Conservation (phyloP, 2,329 filamentous ascomycete species). For the Dryadomyces quercus-mongolicae region DNA sequence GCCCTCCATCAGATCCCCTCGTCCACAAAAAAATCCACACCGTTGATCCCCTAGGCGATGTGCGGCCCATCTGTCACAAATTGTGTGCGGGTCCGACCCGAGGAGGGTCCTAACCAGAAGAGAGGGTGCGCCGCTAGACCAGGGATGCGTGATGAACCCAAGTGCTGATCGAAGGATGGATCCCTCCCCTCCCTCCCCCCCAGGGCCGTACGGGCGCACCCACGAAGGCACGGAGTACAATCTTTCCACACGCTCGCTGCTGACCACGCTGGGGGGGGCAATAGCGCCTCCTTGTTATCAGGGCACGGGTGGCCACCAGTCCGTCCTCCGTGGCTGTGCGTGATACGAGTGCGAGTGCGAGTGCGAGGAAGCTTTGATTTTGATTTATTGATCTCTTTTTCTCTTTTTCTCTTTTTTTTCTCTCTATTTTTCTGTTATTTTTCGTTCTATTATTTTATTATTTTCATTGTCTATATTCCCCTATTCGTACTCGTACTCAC, state of each 20-base stretch:
- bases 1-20: conserved; percentile 7
- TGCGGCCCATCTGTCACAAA: conserved; percentile 37
- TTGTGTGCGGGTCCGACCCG: conserved; percentile 34
- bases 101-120: conserved; percentile 11
- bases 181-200: too few species aligned
- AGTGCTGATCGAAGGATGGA: conserved; percentile 13
- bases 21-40: conserved; percentile 12
- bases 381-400: too few species aligned
- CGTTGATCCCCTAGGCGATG: conserved; percentile 35
- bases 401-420: too few species aligned
- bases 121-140: conserved; percentile 5
- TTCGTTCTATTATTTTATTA: too few species aligned
- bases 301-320: not conserved
- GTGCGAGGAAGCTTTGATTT: too few species aligned
- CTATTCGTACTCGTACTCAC: too few species aligned
- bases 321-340: too few species aligned
- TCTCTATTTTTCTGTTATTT: too few species aligned
- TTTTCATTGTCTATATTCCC: too few species aligned
- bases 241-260: not conserved
- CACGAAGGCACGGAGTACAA: not conserved
- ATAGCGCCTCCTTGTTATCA: not conserved
- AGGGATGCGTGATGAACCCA: conserved; percentile 16
- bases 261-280: not conserved
- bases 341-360: not conserved
- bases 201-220: too few species aligned